Percentiles rank a stretch among this genome's conserved stretches.
Conservation (phyloP, 106 monocot species). For the Allium cepa region DNA sequence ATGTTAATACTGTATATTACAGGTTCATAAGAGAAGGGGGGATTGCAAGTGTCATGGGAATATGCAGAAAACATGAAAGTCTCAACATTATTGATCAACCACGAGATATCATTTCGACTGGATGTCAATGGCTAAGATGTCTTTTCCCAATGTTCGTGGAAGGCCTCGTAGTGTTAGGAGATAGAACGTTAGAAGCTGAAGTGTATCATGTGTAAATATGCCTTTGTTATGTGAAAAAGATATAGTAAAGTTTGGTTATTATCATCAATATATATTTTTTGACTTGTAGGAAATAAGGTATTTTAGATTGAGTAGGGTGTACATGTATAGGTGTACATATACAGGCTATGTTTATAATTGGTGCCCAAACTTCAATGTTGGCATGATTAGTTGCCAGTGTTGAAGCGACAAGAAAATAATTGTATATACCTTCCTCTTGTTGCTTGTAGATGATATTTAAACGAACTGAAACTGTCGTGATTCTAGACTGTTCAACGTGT, state of each 20-base stretch:
- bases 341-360: background rate
- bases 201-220: slow-evolving; percentile 31
- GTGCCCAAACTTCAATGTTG: too few relatives aligned
- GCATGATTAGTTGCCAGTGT: too few relatives aligned
- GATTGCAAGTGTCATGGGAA: slow-evolving; percentile 58
- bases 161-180: slow-evolving; percentile 56
- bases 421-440: too few relatives aligned
- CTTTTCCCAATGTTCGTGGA: slow-evolving; percentile 45
- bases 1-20: background rate
- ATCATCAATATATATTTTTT: background rate
- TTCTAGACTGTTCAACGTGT: too few relatives aligned
- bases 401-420: too few relatives aligned
- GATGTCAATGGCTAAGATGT: slow-evolving; percentile 49
- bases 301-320: slow-evolving; percentile 3
- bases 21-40: slow-evolving; percentile 73
- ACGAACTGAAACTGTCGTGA: too few relatives aligned
- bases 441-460: too few relatives aligned
- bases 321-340: slow-evolving; percentile 6
- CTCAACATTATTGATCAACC: slow-evolving; percentile 58
- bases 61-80: slow-evolving; percentile 44
- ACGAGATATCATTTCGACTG: slow-evolving; percentile 32
- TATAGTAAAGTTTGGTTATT: too few relatives aligned
- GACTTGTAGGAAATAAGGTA: background rate
- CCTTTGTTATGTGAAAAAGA: background rate
- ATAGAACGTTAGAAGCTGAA: slow-evolving; percentile 26